Base-by-base conservation (phyloP, 2,329 filamentous ascomycete species). In the Tricladium varicosporioides region DNA sequence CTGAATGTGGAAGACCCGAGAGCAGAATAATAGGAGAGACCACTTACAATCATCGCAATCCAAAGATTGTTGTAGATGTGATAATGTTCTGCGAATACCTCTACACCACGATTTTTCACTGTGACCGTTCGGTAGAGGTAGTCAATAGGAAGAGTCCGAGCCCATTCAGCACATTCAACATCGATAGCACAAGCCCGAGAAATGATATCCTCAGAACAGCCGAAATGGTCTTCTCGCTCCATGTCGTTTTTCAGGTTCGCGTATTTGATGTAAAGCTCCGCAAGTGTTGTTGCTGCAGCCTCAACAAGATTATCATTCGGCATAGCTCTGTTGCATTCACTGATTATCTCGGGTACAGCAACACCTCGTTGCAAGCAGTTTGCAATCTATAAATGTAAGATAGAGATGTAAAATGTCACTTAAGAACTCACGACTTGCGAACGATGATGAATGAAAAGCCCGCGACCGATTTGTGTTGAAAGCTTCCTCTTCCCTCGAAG, bases 381-480 rank as follows among this genome's bases (percentile, higher is more conserved):
- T 59, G 81, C 76, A 54, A 81, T 72, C 53, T 64, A 13, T 14
- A 2, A 76, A 73, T 22, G 48, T 74, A 75, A 62, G 79, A 73
- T 47, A 9, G 1, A 16, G 72, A 27, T 15, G 11, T 11, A 31
- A 33, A 10, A 40, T 43, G 1, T 36, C 14, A 3, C n/a, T 1
- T 18, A 13, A 52, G 40, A 33, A 16, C 59, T 50, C 51, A 69
- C 65, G 19, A 65, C 51, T 59, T 67, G 65, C n/a, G 60, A 53
- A 42, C 66, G 78, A 31, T 82, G 72, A 75, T 82, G 80, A 54
- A 78, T 71, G 63, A 83, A 83, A 77, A 83, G 79, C 54, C 76
- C 72, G 40, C 74, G 70, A 2, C 80, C 80, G 2, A 78, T 75
- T 45, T 71, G 70, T 11, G 76, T 79, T 51, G 65, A 67, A 60